Conservation (phyloP, 345 rosid genomes). For the Arabis alpina region DNA sequence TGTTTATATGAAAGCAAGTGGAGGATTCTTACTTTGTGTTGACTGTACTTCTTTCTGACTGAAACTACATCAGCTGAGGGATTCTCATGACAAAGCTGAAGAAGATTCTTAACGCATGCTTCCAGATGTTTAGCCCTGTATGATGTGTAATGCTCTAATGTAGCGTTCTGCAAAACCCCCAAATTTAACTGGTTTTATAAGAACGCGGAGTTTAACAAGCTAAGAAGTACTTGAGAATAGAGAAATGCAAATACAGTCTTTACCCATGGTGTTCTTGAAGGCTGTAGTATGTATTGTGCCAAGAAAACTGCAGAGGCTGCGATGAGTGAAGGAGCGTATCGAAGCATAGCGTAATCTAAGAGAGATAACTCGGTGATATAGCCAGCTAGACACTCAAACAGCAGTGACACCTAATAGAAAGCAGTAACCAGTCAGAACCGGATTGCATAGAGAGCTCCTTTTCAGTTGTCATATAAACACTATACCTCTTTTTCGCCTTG, state of each 20-base stretch:
- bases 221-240: neutral
- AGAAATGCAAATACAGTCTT: neutral
- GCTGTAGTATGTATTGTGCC: slow-evolving; percentile 68
- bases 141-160: slow-evolving; percentile 83
- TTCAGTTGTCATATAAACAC: neutral
- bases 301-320: slow-evolving; percentile 95
- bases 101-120: slow-evolving; percentile 76
- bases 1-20: slow-evolving; percentile 3
- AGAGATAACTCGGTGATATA: slow-evolving; percentile 79
- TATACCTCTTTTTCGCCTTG: slow-evolving; percentile 80
- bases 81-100: slow-evolving; percentile 56
- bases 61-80: slow-evolving; percentile 65
- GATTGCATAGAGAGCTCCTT: neutral
- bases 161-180: slow-evolving; percentile 58
- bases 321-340: slow-evolving; percentile 71
- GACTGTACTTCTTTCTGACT: slow-evolving; percentile 85
- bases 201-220: slow-evolving; percentile 3
- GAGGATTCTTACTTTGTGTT: slow-evolving; percentile 65
- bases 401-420: slow-evolving; percentile 59
- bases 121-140: slow-evolving; percentile 67
- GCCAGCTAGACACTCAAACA: slow-evolving; percentile 81
- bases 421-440: slow-evolving; percentile 2
- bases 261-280: slow-evolving; percentile 93
- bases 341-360: slow-evolving; percentile 77
- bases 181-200: neutral